Evolutionary conservation across 805 yeast genomes (phyloP), one percentile per base, ranked within the genome.

Genomic region (Jamesozyma lodderae): DNA sequence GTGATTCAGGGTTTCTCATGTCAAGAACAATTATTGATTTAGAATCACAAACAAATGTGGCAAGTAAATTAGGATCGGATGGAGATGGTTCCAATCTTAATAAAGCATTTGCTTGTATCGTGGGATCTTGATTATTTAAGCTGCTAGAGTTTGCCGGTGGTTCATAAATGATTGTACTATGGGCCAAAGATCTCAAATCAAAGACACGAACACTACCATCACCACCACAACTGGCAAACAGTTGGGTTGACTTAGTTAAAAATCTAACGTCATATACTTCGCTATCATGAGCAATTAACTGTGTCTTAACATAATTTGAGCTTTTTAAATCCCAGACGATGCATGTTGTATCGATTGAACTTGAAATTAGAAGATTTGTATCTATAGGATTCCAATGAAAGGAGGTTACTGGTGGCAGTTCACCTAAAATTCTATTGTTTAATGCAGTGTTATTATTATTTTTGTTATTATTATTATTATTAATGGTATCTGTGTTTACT

Each of bases 191-290:
- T 40, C 98, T 65, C 42, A 92, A 68, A 55, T 92, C 98, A 60
- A 92, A 92, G 6, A 92, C 82, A 31, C 98, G 69, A 56, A 88
- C 84, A 14, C 94, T 81, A 0, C 98, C 98, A 62, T 92, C 98
- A 37, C 87, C 88, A 2, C 96, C 95, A 38, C 90, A 95, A 38
- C 92, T 81, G 34, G 95, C 84, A 62, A 92, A 92, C 20, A 88
- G 71, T 28, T 60, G 63, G 32, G 81, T 75, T 25, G 83, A 75
- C 14, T 79, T 78, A 35, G 81, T 75, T 35, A 88, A 64, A 57
- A 87, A 92, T 45, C 82, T 75, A 22, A 88, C 97, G 57, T 92
- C 98, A 57, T 76, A 85, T 4, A 92, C 98, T 59, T 87, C 96
- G 46, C 81, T 77, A 57, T 92, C 98, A 60, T 92, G 98, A 0